phyloP scores from a whole-genome alignment of 345 rosid species.

The Pistacia integerrima region DNA sequence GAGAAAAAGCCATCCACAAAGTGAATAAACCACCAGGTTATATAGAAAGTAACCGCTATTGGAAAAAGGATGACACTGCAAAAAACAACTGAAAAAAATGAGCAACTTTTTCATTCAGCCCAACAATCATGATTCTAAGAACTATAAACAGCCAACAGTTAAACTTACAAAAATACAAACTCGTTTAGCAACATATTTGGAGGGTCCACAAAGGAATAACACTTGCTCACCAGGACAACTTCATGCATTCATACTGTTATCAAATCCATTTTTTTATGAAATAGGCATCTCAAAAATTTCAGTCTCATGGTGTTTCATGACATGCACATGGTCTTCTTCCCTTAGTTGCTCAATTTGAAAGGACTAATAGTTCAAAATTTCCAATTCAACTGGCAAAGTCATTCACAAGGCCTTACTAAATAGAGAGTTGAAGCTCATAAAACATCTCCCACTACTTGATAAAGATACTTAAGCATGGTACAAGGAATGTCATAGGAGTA shows the following conservation, averaged over 20 bases:
- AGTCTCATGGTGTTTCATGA: background rate
- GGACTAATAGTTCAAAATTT: background rate
- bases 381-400: background rate
- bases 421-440: background rate
- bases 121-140: background rate
- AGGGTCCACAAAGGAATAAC: background rate
- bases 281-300: background rate
- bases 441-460: background rate
- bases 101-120: conserved; percentile 24
- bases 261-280: background rate
- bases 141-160: background rate
- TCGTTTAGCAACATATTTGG: background rate
- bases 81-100: conserved; percentile 20
- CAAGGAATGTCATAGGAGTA: background rate
- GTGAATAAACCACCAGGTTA: conserved; percentile 99
- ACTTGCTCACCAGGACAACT: background rate
- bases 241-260: background rate
- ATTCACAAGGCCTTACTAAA: background rate
- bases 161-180: background rate
- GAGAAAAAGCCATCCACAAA: conserved; percentile 98
- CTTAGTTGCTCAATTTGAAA: background rate
- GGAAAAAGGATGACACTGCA: conserved; percentile 97
- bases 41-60: conserved; percentile 89
- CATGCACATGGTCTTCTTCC: background rate
- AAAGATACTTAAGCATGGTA: background rate